phyloP scores from a whole-genome alignment of 176 grass and related monocot species.

The Chloris gayana region DNA sequence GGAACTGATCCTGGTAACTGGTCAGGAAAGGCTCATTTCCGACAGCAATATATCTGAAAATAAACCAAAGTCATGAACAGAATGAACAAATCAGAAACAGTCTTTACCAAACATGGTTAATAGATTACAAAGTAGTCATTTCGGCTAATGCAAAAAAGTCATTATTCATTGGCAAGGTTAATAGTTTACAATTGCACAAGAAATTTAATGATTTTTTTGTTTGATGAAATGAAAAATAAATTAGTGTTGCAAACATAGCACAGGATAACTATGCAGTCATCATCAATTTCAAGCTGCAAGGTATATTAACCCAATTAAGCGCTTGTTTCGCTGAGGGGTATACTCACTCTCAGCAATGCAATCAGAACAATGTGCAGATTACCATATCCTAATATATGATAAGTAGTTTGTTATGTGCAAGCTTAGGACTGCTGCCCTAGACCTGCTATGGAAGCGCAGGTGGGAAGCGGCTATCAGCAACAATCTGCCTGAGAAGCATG shows the following conservation, averaged over 20 bases:
- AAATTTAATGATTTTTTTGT: too few relatives aligned
- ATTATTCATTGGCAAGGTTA: neutral
- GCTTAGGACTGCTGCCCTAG: too few relatives aligned
- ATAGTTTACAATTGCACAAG: neutral
- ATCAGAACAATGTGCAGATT: neutral
- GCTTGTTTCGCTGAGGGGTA: neutral
- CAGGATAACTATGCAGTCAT: neutral
- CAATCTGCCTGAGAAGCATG: too few relatives aligned
- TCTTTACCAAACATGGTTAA: too few relatives aligned
- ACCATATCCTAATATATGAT: neutral
- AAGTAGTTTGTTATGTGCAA: neutral
- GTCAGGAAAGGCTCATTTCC: constrained; percentile 96
- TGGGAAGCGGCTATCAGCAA: too few relatives aligned
- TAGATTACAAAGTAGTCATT: neutral
- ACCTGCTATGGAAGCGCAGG: too few relatives aligned
- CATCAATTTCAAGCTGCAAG: neutral
- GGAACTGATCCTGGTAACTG: constrained; percentile 84
- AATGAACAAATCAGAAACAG: neutral
- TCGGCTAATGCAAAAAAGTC: neutral
- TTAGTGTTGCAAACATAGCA: neutral
- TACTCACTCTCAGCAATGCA: neutral
- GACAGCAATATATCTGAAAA: constrained; percentile 83
- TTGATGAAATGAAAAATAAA: neutral
- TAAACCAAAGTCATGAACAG: neutral
- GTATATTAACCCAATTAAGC: neutral